Conservation (phyloP, 1,284 basidiomycete genomes). For the Abortiporus biennis region DNA sequence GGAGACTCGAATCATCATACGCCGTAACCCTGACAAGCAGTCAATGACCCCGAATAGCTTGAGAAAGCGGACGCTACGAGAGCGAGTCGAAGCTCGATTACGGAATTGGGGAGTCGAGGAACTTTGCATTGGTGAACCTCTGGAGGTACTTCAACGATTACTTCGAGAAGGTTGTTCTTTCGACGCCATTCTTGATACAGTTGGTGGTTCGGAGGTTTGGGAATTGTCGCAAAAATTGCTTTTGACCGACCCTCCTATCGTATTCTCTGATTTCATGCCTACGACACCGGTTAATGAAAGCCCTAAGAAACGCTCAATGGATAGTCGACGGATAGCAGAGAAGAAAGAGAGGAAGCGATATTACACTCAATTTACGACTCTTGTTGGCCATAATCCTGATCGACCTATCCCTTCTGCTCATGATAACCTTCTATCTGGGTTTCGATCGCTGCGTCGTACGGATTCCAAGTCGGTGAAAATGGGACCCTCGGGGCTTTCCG, state of each 20-base stretch:
- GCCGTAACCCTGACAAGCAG: conserved; percentile 9
- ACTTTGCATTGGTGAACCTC: conserved; percentile 52
- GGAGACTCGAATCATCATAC: conserved; percentile 2
- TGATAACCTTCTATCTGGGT: conserved; percentile 64
- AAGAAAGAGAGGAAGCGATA: conserved; percentile 5
- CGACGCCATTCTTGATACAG: conserved; percentile 76
- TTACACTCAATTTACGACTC: conserved; percentile 62
- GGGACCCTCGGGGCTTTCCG: conserved; percentile 7
- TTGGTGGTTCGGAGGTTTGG: conserved; percentile 74
- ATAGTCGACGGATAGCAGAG: too few species aligned
- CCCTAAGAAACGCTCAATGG: too few species aligned
- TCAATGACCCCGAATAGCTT: conserved; percentile 4
- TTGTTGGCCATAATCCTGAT: conserved; percentile 61
- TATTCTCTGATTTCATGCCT: background rate
- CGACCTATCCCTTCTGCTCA: conserved; percentile 60
- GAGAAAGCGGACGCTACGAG: conserved; percentile 17
- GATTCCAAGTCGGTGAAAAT: conserved; percentile 16
- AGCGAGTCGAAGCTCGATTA: conserved; percentile 46
- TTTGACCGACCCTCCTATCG: conserved; percentile 15
- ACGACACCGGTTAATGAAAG: background rate
- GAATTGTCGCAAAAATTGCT: conserved; percentile 64
- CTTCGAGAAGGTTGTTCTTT: conserved; percentile 54
- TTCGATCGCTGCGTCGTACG: conserved; percentile 51
- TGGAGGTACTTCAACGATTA: conserved; percentile 48
- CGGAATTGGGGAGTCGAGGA: conserved; percentile 62